A percentile compares a stretch with the other conserved stretches of the same genome.
Evolutionary conservation across 768 basidiomycete species (phyloP).

Genomic region (Coprinopsis sp.): DNA sequence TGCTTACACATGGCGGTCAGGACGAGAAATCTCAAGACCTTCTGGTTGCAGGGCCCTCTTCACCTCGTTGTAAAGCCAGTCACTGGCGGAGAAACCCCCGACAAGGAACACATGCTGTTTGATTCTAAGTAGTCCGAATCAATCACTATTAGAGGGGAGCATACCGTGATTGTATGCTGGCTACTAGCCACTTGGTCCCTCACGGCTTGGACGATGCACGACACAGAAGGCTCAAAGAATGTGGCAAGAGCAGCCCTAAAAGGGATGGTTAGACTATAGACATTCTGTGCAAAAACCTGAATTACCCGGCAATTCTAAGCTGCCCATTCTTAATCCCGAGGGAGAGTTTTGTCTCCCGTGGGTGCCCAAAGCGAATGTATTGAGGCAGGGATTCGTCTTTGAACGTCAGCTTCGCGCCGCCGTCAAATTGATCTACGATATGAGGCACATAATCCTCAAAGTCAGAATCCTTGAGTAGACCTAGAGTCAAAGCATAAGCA

Average conservation of each 20-base stretch:
- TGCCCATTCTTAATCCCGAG: constrained; percentile 38
- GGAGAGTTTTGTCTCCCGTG: constrained; percentile 31
- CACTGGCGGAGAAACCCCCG: constrained; percentile 55
- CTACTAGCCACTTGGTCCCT: not conserved
- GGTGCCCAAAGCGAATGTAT: constrained; percentile 37
- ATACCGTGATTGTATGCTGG: not conserved
- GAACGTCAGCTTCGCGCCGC: constrained; percentile 38
- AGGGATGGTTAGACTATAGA: not conserved
- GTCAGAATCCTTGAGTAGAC: constrained; percentile 29
- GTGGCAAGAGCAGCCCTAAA: constrained; percentile 25
- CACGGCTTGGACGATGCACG: constrained; percentile 28
- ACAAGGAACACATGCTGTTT: constrained; percentile 37
- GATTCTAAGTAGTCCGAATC: not conserved
- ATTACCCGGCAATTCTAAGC: constrained; percentile 32
- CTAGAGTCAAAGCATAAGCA: constrained; percentile 17
- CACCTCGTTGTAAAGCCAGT: constrained; percentile 45
- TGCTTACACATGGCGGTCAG: constrained; percentile 52
- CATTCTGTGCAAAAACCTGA: not conserved
- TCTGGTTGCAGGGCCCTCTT: constrained; percentile 31
- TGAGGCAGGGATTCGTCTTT: constrained; percentile 26
- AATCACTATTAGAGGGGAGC: not conserved
- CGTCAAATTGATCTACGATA: constrained; percentile 38
- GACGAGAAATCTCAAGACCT: constrained; percentile 40
- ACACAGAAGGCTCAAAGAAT: constrained; percentile 33
- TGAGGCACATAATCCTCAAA: constrained; percentile 33